Evolutionary conservation across 2,329 filamentous ascomycete species (phyloP).

Genomic region (Aspergillus sp.): DNA sequence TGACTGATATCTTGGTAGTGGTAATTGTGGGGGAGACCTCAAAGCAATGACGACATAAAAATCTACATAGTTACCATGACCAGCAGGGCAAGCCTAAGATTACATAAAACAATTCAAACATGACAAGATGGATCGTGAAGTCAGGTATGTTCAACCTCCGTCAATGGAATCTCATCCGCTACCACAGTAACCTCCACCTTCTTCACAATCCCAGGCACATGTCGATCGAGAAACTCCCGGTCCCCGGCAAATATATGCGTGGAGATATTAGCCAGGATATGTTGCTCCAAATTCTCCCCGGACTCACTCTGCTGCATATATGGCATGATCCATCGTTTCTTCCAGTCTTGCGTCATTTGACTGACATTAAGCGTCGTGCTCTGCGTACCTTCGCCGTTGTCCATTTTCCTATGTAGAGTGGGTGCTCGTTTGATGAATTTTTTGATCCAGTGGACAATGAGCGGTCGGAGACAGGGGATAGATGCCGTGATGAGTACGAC

Average conservation of each 20-base stretch:
- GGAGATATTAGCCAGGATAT: slow-evolving; percentile 4
- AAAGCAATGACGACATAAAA: too few species aligned
- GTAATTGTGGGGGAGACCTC: too few species aligned
- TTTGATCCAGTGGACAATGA: not conserved
- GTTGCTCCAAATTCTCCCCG: not conserved
- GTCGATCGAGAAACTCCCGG: slow-evolving; percentile 3
- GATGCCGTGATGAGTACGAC: slow-evolving; percentile 6
- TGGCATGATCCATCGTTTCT: slow-evolving; percentile 2
- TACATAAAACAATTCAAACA: too few species aligned
- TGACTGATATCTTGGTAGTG: too few species aligned
- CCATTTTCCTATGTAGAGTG: not conserved
- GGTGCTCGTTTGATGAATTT: not conserved
- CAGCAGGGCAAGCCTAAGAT: too few species aligned
- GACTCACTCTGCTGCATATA: not conserved
- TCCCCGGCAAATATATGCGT: slow-evolving; percentile 7
- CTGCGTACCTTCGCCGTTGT: too few species aligned
- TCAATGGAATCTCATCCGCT: slow-evolving; percentile 7
- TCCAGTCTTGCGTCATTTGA: not conserved
- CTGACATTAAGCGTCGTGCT: not conserved
- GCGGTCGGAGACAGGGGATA: not conserved
- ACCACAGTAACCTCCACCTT: slow-evolving; percentile 2
- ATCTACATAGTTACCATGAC: too few species aligned
- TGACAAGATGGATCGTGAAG: too few species aligned
- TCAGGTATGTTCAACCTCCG: not conserved
- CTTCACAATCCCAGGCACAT: not conserved